Base-by-base conservation (phyloP, 2,329 filamentous ascomycete species). In the Aspergillus costaricaensis region DNA sequence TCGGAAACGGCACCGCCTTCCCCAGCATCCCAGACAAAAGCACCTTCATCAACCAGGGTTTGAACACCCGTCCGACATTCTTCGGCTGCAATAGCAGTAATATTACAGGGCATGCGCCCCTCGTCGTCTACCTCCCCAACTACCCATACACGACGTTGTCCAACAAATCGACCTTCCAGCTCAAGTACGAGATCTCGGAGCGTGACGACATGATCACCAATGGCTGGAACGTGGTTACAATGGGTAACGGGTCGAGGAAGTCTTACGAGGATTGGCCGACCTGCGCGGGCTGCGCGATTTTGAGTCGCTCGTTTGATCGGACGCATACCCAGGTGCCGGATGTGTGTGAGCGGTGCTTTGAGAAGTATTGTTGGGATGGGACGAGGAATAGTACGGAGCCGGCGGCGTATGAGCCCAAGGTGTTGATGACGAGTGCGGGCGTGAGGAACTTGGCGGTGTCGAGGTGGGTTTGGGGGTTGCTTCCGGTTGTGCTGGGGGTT, bases 351-450 rank as follows among this genome's bases (percentile, higher is more conserved):
- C 70, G 82, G 54, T 99, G 95, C 79, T 98, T 97, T 76, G 66
- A 81, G 12, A 77, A 81, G 23, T 97, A 97, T 80, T 99, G 95
- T 83, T 99, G 95, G 94, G 86, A 97, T 74, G 95, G 95, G 15
- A 91, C 85, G 1, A 59, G 78, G 7, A 77, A 83, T 47, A 76
- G 70, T 43, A 62, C 56, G 25, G 49, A 19, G 1, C 65, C 65
- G 3, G 23, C 14, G 2, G 25, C 30, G 6, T 67, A 66, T 49
- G 48, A 63, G 21, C 66, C 66, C 15, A 19, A 25, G 15, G 21
- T 44, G 15, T 17, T 55, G 52, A 14, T 55, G 52, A 25, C 15
- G 23, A 41, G 51, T 54, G 36, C 25, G 7, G 15, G 51, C 4
- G 10, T 47, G 10, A 47, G 19, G 43, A 15, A 1, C 1, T 19